Conservation (phyloP, 441 rosid species). For the Gossypium davidsonii region DNA sequence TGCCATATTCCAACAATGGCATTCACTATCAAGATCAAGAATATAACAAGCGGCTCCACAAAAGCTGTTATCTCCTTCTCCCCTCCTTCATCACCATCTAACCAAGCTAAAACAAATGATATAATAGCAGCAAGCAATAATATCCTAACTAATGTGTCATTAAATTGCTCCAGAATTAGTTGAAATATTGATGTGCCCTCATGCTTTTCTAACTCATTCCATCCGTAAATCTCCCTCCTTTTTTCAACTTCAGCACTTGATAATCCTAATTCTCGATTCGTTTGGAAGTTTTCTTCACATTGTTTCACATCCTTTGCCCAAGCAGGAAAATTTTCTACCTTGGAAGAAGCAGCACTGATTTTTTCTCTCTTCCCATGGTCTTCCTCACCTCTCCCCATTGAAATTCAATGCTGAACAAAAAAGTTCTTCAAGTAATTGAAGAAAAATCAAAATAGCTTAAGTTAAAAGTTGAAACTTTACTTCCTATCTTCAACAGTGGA, state of each 20-base stretch:
- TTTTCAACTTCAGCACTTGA: conserved; percentile 44
- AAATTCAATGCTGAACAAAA: too few species aligned
- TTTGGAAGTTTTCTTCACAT: conserved; percentile 35
- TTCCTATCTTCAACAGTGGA: not conserved
- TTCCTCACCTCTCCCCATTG: not conserved
- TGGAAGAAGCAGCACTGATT: conserved; percentile 9
- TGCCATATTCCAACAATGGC: conserved; percentile 23
- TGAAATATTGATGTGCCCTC: conserved; percentile 57
- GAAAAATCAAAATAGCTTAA: not conserved
- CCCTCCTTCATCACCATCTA: conserved; percentile 85
- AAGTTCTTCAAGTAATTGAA: not conserved
- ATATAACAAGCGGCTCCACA: conserved; percentile 85
- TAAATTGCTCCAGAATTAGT: conserved; percentile 67
- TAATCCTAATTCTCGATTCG: conserved; percentile 40
- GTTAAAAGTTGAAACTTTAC: not conserved
- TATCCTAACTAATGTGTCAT: conserved; percentile 76
- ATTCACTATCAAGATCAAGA: conserved; percentile 75
- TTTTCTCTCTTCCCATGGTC: conserved; percentile 27
- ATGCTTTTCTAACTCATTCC: conserved; percentile 75
- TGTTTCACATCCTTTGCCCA: conserved; percentile 37
- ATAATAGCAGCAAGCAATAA: conserved; percentile 65
- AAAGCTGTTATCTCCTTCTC: conserved; percentile 84
- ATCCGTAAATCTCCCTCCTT: conserved; percentile 49
- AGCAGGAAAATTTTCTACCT: conserved; percentile 40
- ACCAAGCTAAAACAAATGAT: conserved; percentile 71